Percentiles rank a stretch among this genome's conserved stretches.
Conservation (phyloP, 2,329 filamentous ascomycete species). For the Hymenoscyphus repandus region DNA sequence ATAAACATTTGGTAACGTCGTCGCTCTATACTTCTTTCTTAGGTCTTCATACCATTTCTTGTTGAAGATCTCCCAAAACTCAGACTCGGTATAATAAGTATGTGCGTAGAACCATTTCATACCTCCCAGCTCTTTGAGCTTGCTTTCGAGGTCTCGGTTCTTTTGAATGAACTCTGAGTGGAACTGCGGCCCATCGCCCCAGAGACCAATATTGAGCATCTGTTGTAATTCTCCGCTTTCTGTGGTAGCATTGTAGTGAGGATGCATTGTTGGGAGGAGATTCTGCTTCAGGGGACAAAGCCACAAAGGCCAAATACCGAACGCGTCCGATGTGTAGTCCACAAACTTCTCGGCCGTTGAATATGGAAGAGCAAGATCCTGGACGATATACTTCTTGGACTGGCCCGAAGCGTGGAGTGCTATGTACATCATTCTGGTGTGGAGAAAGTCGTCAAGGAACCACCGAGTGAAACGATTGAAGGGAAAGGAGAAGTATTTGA, state of each 20-base stretch:
- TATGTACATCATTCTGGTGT: conserved; percentile 57
- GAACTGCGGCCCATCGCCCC: conserved; percentile 70
- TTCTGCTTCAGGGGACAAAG: conserved; percentile 46
- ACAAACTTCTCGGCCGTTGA: conserved; percentile 46
- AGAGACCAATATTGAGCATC: conserved; percentile 66
- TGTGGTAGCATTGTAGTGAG: conserved; percentile 22
- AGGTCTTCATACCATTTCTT: conserved; percentile 56
- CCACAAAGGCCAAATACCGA: conserved; percentile 52
- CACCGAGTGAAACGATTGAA: conserved; percentile 56
- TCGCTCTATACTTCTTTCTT: conserved; percentile 57
- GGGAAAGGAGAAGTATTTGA: conserved; percentile 54
- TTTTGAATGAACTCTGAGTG: conserved; percentile 55
- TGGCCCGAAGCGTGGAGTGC: conserved; percentile 55
- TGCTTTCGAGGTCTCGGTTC: conserved; percentile 67
- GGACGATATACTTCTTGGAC: conserved; percentile 52
- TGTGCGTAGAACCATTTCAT: conserved; percentile 88
- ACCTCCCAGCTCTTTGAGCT: conserved; percentile 64
- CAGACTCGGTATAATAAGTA: conserved; percentile 70
- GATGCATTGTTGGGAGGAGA: conserved; percentile 30
- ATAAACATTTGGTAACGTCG: conserved; percentile 59
- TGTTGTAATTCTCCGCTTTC: conserved; percentile 31
- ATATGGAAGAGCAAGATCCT: conserved; percentile 57
- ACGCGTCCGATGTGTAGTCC: conserved; percentile 41
- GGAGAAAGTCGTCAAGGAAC: conserved; percentile 55
- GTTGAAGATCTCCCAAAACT: conserved; percentile 64